Evolutionary conservation across 2,329 filamentous ascomycete species (phyloP).

Genomic region (Nectriaceae sp.): DNA sequence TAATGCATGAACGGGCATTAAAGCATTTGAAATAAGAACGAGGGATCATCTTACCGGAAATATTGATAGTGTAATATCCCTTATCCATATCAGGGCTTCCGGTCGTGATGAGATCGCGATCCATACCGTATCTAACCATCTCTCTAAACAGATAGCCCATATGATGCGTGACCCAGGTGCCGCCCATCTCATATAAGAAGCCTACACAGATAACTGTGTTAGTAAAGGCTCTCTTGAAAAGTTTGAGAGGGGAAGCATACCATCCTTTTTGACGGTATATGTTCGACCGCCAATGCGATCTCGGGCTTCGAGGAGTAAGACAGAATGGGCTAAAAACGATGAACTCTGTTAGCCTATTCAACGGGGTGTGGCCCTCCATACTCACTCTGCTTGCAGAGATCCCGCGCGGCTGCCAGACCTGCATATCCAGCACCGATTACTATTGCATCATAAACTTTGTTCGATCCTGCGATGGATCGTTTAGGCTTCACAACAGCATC

Average conservation of each 20-base stretch:
- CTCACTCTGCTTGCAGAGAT: conserved; percentile 11
- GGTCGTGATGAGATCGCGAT: conserved; percentile 15
- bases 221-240: not conserved
- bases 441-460: conserved; percentile 17
- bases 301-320: conserved; percentile 39
- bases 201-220: conserved; percentile 19
- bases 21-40: conserved; percentile 3
- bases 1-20: too few relatives aligned
- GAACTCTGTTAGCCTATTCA: not conserved
- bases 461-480: not conserved
- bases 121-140: conserved; percentile 43
- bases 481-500: conserved; percentile 11
- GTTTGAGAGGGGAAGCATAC: conserved; percentile 21
- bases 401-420: conserved; percentile 19
- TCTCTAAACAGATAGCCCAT: conserved; percentile 44
- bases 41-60: not conserved
- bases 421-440: conserved; percentile 24
- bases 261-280: conserved; percentile 35
- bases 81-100: conserved; percentile 13
- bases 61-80: conserved; percentile 18
- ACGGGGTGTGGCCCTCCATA: too few relatives aligned
- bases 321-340: conserved; percentile 8
- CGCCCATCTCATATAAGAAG: conserved; percentile 43
- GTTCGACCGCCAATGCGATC: conserved; percentile 37
- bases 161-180: conserved; percentile 43